Percentiles rank a stretch among this genome's conserved stretches.
These are phyloP conservation scores for Fusarium cicatricum DNA, from an alignment of 2,329 filamentous ascomycete species.

Conservation along the genomic window DNA sequence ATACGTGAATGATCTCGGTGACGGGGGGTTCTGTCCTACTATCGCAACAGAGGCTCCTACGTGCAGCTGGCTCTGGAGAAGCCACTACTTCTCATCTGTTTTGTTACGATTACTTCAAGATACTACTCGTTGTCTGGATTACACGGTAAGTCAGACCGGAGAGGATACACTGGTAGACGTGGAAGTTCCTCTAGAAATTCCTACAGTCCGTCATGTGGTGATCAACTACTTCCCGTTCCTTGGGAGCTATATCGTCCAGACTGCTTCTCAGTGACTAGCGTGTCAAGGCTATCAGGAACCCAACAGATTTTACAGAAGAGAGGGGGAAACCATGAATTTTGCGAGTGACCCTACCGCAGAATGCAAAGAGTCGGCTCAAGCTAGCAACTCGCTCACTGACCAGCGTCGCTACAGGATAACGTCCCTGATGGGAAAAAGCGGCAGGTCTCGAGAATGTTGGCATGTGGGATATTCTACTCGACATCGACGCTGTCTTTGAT, in stretches of 20 bases:
- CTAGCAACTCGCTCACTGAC: slow-evolving; percentile 7
- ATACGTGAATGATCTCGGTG: not conserved
- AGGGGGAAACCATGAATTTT: slow-evolving; percentile 12
- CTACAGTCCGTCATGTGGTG: slow-evolving; percentile 27
- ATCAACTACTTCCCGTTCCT: slow-evolving; percentile 14
- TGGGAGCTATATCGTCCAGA: slow-evolving; percentile 22
- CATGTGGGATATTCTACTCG: slow-evolving; percentile 7
- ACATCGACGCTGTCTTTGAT: slow-evolving; percentile 16
- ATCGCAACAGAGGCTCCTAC: slow-evolving; percentile 6
- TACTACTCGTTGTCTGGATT: slow-evolving; percentile 10
- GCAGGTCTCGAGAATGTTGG: slow-evolving; percentile 10
- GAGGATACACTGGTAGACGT: slow-evolving; percentile 28
- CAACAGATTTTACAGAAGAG: slow-evolving; percentile 27
- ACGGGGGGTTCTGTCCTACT: slow-evolving; percentile 5
- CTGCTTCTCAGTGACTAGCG: slow-evolving; percentile 27
- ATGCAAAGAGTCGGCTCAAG: not conserved
- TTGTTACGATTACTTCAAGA: slow-evolving; percentile 22
- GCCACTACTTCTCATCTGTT: slow-evolving; percentile 15
- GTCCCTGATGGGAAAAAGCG: slow-evolving; percentile 25
- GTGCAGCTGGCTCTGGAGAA: slow-evolving; percentile 11
- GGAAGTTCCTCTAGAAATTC: slow-evolving; percentile 16
- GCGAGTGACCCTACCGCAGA: not conserved
- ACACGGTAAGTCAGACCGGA: slow-evolving; percentile 19
- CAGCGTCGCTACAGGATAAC: slow-evolving; percentile 25
- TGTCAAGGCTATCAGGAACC: slow-evolving; percentile 29